Percentiles rank a stretch among this genome's conserved stretches.
phyloP scores from a whole-genome alignment of 495 filamentous ascomycete species.

The Parachaetomium inaequale region DNA sequence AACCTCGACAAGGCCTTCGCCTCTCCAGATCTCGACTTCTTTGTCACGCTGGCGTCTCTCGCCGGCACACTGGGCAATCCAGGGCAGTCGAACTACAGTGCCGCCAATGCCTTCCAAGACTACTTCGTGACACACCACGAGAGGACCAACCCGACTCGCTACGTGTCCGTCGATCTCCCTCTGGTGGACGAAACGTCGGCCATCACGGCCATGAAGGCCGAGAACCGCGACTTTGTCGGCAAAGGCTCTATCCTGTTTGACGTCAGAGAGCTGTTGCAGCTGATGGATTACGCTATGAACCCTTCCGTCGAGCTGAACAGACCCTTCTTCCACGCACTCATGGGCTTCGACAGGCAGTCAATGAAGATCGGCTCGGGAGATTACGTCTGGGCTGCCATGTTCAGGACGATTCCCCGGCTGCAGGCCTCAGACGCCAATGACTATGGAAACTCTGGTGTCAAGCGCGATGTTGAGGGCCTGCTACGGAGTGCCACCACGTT shows the following conservation, averaged over 20 bases:
- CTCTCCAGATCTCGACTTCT: background rate
- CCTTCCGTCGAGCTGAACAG: background rate
- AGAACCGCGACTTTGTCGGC: background rate
- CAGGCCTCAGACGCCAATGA: background rate
- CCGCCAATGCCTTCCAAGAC: background rate
- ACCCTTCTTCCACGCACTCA: background rate
- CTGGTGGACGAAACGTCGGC: background rate
- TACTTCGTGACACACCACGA: background rate
- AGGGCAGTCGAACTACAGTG: background rate
- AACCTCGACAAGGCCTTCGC: background rate
- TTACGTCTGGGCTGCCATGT: background rate
- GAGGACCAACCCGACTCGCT: background rate
- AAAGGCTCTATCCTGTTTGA: background rate
- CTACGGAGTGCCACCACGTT: background rate
- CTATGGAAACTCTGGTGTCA: background rate
- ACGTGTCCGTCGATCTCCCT: background rate
- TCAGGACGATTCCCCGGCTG: background rate
- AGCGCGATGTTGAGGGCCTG: background rate
- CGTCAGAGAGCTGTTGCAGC: background rate
- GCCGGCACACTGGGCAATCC: background rate
- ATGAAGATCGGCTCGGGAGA: background rate
- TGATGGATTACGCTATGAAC: background rate
- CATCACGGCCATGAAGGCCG: background rate
- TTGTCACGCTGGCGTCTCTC: background rate
- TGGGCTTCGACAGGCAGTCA: constrained; percentile 1